A percentile compares a stretch with the other conserved stretches of the same genome.
Conservation (phyloP, 192 early-diverging fungal genomes). For the Coemansia biformis region DNA sequence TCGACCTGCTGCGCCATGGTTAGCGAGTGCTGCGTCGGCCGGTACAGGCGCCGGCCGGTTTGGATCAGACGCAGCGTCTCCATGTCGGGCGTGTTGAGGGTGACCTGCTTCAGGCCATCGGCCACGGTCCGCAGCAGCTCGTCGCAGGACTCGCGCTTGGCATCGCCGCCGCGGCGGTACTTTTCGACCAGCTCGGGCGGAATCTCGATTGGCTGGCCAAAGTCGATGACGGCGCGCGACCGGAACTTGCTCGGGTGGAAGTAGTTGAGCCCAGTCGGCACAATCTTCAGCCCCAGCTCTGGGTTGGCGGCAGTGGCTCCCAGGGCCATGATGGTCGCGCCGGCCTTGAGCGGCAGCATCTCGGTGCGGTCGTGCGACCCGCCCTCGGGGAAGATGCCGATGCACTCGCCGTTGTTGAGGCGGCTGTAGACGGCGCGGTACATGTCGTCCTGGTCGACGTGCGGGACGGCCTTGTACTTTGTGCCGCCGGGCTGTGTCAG, state of each 20-base stretch:
- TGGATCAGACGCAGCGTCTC: constrained; percentile 84
- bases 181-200: constrained; percentile 71
- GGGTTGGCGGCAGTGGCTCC: constrained; percentile 85
- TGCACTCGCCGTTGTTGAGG: constrained; percentile 65
- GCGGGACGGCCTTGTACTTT: constrained; percentile 65
- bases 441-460: constrained; percentile 85
- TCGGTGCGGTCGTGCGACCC: constrained; percentile 96
- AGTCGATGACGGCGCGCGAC: constrained; percentile 95
- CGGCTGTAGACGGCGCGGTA: constrained; percentile 78
- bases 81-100: constrained; percentile 88
- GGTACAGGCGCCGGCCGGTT: constrained; percentile 88
- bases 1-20: constrained; percentile 81
- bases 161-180: constrained; percentile 74
- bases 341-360: constrained; percentile 93
- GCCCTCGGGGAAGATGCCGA: constrained; percentile 98
- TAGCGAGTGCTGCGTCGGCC: constrained; percentile 78
- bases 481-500: constrained; percentile 58
- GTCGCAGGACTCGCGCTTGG: constrained; percentile 77
- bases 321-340: constrained; percentile 79
- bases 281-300: constrained; percentile 82
- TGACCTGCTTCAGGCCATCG: constrained; percentile 78
- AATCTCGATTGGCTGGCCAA: constrained; percentile 85
- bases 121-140: constrained; percentile 74
- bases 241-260: constrained; percentile 95
- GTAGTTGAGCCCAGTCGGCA: constrained; percentile 90